Evolutionary conservation across 805 yeast genomes (phyloP).

Genomic region (Ogataea angusta): DNA sequence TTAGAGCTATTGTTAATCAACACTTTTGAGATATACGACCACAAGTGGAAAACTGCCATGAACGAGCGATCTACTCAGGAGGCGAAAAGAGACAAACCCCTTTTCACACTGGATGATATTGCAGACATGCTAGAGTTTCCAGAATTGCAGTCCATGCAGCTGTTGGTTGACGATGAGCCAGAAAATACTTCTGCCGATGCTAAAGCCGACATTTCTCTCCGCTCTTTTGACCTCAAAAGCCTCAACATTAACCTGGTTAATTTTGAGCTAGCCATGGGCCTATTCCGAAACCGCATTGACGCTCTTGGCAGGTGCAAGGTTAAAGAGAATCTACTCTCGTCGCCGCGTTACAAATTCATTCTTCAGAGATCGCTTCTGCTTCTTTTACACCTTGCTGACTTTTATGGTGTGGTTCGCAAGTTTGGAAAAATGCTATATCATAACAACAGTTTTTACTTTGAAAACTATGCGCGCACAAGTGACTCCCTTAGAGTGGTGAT

Average conservation of each 20-base stretch:
- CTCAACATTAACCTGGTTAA: conserved; percentile 26
- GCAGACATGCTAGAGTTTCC: conserved; percentile 18
- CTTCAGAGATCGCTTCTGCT: conserved; percentile 41
- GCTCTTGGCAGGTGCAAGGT: conserved; percentile 24
- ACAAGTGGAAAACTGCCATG: conserved; percentile 26
- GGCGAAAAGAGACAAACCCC: conserved; percentile 9
- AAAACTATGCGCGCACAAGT: conserved; percentile 33
- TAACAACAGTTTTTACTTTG: conserved; percentile 43
- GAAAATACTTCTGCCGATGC: conserved; percentile 19
- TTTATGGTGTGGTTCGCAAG: conserved; percentile 44
- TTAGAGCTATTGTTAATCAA: conserved; percentile 29
- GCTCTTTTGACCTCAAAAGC: conserved; percentile 24
- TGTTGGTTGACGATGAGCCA: conserved; percentile 3
- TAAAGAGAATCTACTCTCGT: conserved; percentile 16
- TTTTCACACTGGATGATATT: conserved; percentile 17
- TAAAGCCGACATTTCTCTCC: conserved; percentile 17
- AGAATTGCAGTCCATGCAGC: conserved; percentile 16
- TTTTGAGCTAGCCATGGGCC: conserved; percentile 31
- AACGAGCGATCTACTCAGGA: conserved; percentile 18
- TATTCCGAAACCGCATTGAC: conserved; percentile 24
- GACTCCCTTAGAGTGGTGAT: conserved; percentile 27
- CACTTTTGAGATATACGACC: conserved; percentile 27
- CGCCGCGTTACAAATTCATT: conserved; percentile 30
- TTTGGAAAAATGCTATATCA: conserved; percentile 46
- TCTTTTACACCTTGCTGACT: conserved; percentile 46